Evolutionary conservation across 2,329 filamentous ascomycete genomes (phyloP).

Genomic region (Pseudopithomyces chartarum): DNA sequence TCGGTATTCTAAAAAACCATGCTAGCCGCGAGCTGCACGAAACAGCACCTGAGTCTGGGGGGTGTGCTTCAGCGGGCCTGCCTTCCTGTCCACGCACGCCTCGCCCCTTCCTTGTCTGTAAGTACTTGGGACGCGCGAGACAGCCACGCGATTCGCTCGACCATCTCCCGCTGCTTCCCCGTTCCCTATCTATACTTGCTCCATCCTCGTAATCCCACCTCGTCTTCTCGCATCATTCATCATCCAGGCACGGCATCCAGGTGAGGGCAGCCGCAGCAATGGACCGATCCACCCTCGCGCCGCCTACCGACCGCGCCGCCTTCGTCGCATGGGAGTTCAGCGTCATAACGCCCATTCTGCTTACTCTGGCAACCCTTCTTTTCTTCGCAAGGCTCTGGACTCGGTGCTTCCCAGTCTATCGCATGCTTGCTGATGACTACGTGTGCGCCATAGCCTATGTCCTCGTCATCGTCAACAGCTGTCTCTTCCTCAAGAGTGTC

Average conservation of each 20-base stretch:
- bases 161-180: background rate
- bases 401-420: conserved; percentile 16
- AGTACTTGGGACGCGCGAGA: background rate
- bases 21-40: background rate
- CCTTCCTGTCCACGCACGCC: background rate
- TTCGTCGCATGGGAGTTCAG: conserved; percentile 11
- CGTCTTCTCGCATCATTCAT: background rate
- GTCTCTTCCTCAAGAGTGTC: conserved; percentile 18
- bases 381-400: conserved; percentile 24
- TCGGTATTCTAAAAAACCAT: background rate
- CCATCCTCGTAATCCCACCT: background rate
- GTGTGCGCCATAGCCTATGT: conserved; percentile 19
- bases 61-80: background rate
- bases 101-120: background rate
- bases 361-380: conserved; percentile 15
- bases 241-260: background rate
- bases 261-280: background rate
- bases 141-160: background rate
- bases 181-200: background rate
- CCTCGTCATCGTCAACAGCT: conserved; percentile 18
- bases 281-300: background rate
- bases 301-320: background rate
- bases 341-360: conserved; percentile 15
- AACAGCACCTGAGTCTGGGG: background rate
- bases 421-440: conserved; percentile 23